phyloP scores from a whole-genome alignment of 2,329 filamentous ascomycete species.

The Pleomassaria siparia region DNA sequence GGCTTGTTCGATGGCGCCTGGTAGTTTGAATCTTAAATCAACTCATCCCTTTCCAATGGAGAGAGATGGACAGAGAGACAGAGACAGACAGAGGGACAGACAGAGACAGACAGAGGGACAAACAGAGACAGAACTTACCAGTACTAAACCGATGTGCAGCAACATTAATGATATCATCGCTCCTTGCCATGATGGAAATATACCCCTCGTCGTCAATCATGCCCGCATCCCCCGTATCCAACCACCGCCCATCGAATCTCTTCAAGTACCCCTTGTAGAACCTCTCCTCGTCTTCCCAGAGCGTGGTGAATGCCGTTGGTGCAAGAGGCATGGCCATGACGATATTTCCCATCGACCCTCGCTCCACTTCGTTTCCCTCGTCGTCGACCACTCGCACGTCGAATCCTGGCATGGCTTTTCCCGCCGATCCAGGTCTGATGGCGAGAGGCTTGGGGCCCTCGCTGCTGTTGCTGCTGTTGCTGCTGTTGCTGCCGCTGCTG shows the following conservation, averaged over 20 bases:
- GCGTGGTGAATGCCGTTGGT: constrained; percentile 79
- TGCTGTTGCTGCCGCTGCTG: too few relatives aligned
- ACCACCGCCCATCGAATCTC: constrained; percentile 77
- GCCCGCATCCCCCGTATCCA: constrained; percentile 90
- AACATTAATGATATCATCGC: constrained; percentile 94
- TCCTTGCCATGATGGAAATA: constrained; percentile 63
- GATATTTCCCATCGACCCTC: constrained; percentile 85
- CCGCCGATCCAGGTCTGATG: constrained; percentile 82
- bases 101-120: too few relatives aligned
- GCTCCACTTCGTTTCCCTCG: constrained; percentile 68
- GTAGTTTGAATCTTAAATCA: constrained; percentile 11
- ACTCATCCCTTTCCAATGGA: too few relatives aligned
- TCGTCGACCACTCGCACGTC: constrained; percentile 86
- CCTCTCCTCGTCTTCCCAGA: constrained; percentile 83
- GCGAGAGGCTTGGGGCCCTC: constrained; percentile 52
- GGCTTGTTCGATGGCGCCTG: constrained; percentile 86
- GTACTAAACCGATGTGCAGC: constrained; percentile 89
- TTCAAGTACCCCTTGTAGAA: constrained; percentile 86
- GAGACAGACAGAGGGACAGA: too few relatives aligned
- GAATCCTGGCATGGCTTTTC: constrained; percentile 89
- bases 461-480: constrained; percentile 45
- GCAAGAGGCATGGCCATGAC: constrained; percentile 80
- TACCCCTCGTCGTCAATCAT: constrained; percentile 76
- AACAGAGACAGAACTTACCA: too few relatives aligned
- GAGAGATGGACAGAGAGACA: too few relatives aligned